Conservation (phyloP, 2,329 filamentous ascomycete genomes). For the Graphilbum sp. region DNA sequence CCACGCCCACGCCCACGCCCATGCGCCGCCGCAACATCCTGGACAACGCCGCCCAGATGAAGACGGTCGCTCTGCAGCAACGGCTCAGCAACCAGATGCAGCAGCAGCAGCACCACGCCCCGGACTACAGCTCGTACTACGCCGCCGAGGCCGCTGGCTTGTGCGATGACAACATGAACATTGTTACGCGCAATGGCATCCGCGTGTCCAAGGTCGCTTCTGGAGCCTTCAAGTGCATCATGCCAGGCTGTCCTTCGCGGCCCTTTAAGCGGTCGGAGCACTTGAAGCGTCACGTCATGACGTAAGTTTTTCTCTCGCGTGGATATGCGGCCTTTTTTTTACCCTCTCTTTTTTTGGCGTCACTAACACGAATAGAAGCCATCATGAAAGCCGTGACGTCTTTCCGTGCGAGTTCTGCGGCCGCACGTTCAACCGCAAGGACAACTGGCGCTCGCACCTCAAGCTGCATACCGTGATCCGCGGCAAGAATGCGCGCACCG, state of each 20-base stretch:
- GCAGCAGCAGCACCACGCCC: background rate
- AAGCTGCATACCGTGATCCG: slow-evolving; percentile 17
- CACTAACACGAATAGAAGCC: slow-evolving; percentile 2
- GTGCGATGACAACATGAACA: slow-evolving; percentile 2
- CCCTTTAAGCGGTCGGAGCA: slow-evolving; percentile 37
- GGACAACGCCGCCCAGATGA: slow-evolving; percentile 1
- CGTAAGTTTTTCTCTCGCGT: slow-evolving; percentile 21
- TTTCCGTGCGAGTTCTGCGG: slow-evolving; percentile 26
- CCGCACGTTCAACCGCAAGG: slow-evolving; percentile 19
- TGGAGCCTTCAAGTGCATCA: slow-evolving; percentile 23
- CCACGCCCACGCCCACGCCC: background rate
- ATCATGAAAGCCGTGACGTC: slow-evolving; percentile 13
- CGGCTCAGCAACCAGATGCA: background rate
- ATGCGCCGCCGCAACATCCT: slow-evolving; percentile 1
- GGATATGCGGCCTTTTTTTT: background rate
- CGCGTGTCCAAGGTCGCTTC: slow-evolving; percentile 12
- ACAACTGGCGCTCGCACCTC: slow-evolving; percentile 23
- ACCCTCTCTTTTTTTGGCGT: no score
- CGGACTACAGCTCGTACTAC: background rate
- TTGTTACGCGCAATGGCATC: slow-evolving; percentile 10
- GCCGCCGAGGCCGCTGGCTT: background rate
- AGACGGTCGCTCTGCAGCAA: slow-evolving; percentile 2
- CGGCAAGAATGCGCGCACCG: slow-evolving; percentile 17
- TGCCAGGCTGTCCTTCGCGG: slow-evolving; percentile 27
- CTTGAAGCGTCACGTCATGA: slow-evolving; percentile 35